These are phyloP conservation scores for Guadua angustifolia DNA, from an alignment of 176 grass and related monocot species.

Conservation along the genomic window DNA sequence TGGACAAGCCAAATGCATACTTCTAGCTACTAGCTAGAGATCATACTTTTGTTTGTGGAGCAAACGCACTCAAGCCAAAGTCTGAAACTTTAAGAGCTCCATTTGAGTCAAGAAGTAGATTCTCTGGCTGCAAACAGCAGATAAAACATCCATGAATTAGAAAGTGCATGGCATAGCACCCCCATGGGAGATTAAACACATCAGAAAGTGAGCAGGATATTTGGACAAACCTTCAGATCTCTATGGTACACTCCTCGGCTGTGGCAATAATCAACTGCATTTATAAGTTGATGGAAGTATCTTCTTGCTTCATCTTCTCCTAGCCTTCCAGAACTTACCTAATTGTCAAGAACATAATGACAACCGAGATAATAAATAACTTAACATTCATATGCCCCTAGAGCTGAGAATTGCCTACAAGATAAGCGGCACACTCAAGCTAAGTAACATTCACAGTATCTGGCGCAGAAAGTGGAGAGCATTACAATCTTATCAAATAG, in stretches of 20 bases:
- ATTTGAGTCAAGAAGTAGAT: conserved; percentile 84
- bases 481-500: conserved; percentile 98
- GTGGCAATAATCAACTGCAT: conserved; percentile 97
- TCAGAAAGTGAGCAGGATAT: neutral
- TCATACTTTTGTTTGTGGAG: conserved; percentile 72
- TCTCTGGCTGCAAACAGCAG: conserved; percentile 78
- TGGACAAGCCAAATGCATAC: neutral
- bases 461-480: neutral
- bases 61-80: conserved; percentile 90
- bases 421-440: neutral
- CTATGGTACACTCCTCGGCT: conserved; percentile 93
- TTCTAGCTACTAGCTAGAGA: conserved; percentile 32
- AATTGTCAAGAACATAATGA: conserved; percentile 23
- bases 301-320: conserved; percentile 87
- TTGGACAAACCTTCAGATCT: conserved; percentile 80
- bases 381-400: conserved; percentile 7
- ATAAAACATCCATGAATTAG: conserved; percentile 37
- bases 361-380: conserved; percentile 17
- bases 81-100: conserved; percentile 94
- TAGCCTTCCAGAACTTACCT: conserved; percentile 79
- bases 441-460: conserved; percentile 13
- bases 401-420: neutral
- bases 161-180: neutral
- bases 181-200: neutral
- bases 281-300: conserved; percentile 97